A percentile compares a stretch with the other conserved stretches of the same genome.
Conservation (phyloP, 192 early-diverging fungal species). For the Obelidium mucronatum region DNA sequence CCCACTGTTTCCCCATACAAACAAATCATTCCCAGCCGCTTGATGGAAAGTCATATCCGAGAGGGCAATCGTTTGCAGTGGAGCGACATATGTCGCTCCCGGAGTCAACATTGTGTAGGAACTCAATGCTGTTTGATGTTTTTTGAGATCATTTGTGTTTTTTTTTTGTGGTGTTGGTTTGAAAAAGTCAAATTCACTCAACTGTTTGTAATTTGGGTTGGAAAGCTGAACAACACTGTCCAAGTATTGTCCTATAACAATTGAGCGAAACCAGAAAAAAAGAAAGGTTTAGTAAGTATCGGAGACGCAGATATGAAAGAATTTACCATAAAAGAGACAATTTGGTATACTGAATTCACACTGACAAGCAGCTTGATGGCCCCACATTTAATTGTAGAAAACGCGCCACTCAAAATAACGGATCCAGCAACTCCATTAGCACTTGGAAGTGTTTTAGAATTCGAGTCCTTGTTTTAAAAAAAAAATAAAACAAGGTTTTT, state of each 20-base stretch:
- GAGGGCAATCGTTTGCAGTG: neutral
- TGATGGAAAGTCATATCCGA: constrained; percentile 23
- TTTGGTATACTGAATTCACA: neutral
- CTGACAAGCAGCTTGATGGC: neutral
- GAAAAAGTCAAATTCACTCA: neutral
- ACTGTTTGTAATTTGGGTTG: neutral
- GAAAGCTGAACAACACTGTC: neutral
- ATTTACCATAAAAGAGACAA: neutral
- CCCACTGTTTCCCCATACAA: constrained; percentile 24
- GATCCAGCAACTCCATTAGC: neutral
- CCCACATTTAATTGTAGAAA: neutral
- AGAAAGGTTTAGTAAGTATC: neutral
- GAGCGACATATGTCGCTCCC: neutral
- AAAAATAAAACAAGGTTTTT: neutral
- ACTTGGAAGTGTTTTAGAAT: neutral
- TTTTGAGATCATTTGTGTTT: no score
- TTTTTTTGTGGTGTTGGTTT: no score
- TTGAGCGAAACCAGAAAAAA: neutral
- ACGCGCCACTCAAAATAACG: neutral
- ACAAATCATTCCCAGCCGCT: constrained; percentile 14
- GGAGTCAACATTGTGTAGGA: neutral
- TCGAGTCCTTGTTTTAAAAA: neutral
- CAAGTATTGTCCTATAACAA: neutral
- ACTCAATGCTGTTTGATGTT: neutral
- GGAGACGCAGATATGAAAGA: neutral